Percentiles rank a stretch among this genome's conserved stretches.
These are phyloP conservation scores for Aspergillus sp. DNA, from an alignment of 2,329 filamentous ascomycete genomes.

Conservation along the genomic window DNA sequence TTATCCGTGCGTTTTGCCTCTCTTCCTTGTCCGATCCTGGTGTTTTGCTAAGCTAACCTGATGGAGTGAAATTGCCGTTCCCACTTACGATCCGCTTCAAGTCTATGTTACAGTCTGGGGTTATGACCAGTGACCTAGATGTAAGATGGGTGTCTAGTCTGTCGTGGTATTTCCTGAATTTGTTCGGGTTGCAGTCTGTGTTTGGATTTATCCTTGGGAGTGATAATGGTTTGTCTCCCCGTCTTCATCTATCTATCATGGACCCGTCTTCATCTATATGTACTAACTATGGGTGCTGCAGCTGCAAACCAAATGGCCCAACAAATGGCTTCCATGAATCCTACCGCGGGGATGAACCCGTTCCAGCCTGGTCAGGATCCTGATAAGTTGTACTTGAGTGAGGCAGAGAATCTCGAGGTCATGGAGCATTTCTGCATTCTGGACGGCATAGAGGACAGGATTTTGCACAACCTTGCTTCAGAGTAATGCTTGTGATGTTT, in stretches of 20 bases:
- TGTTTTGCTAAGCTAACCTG: constrained; percentile 2
- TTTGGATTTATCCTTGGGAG: constrained; percentile 95
- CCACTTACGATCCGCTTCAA: constrained; percentile 98
- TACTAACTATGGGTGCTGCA: constrained; percentile 28
- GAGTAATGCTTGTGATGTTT: constrained; percentile 10
- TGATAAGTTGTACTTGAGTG: constrained; percentile 85
- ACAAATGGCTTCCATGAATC: constrained; percentile 68
- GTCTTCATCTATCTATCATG: neutral
- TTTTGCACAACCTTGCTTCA: constrained; percentile 49
- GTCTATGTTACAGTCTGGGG: constrained; percentile 95
- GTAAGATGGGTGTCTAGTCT: constrained; percentile 97
- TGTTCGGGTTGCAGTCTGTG: constrained; percentile 92
- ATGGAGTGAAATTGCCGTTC: constrained; percentile 84
- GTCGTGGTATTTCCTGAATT: constrained; percentile 97
- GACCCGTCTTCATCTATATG: neutral
- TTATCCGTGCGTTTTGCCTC: constrained; percentile 63
- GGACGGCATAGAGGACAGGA: constrained; percentile 75
- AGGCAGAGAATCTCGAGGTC: constrained; percentile 93
- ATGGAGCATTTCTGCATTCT: constrained; percentile 89
- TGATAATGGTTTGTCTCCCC: constrained; percentile 68
- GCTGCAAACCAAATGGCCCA: constrained; percentile 87
- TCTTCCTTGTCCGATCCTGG: neutral
- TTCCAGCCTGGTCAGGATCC: constrained; percentile 91
- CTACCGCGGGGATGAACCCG: constrained; percentile 58
- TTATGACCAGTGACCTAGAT: constrained; percentile 91